Evolutionary conservation across 257 asterid genomes (phyloP), one percentile per base, ranked within the genome.

Genomic region (Penstemon davidsonii): DNA sequence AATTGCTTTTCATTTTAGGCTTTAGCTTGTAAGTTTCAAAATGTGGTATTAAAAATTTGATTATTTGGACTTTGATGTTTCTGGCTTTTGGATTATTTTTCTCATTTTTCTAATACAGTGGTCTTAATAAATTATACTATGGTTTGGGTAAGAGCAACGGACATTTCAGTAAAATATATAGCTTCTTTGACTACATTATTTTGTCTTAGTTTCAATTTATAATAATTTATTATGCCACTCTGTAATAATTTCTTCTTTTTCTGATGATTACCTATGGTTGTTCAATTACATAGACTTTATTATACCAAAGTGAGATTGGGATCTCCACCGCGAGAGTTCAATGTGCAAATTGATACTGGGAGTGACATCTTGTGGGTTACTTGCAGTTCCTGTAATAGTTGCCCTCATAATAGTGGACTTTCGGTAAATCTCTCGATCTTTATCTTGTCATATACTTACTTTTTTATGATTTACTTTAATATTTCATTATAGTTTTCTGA

Each of bases 331-430:
- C 82, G 55, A 72, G 88, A 84, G 66, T 89, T 75, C 83, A 74
- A 80, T 55, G 88, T 89, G 70, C 94, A 86, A 76, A 85, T 89
- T 49, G 96, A 89, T 62, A 86, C 96, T 6, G 96, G 96, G 60
- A 89, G 96, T 65, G 89, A 85, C 64, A 78, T 89, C 60, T 73
- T 86, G 72, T 89, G 96, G 96, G 91, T 89, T 67, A 77, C 86
- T 40, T 86, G 94, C 73, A 87, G 77, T 53, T 77, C 85, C 55
- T 86, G 96, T 73, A 71, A 51, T 4, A 68, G 80, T 42, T 89
- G 96, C 72, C 90, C 91, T 19, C 85, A 67, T 13, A 74, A 78
- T 62, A 87, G 95, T 73, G 80, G 78, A 64, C 73, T 89, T 37
- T 89, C 91, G 25, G 88, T 83, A 87, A 53, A 19, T 7, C 36